A percentile compares a stretch with the other conserved stretches of the same genome.
Evolutionary conservation across 306 rosid species (phyloP).

Genomic region (Glycyrrhiza uralensis): DNA sequence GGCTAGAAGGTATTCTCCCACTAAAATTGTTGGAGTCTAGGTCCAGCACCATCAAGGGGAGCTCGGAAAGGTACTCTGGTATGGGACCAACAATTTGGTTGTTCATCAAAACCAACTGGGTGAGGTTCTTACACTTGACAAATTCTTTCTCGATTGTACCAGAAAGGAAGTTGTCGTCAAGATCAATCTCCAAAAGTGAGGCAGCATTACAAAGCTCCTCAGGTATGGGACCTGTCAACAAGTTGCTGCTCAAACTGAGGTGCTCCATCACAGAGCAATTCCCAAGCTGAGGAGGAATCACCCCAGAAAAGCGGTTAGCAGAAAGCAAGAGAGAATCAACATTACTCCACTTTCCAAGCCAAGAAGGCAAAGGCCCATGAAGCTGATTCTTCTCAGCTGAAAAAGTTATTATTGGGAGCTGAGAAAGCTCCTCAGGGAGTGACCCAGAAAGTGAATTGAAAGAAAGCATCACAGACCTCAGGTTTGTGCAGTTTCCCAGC

Average conservation of each 20-base stretch:
- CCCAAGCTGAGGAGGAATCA: conserved; percentile 85
- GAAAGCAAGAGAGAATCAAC: conserved; percentile 62
- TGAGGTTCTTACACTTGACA: conserved; percentile 62
- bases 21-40: conserved; percentile 86
- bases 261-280: conserved; percentile 64
- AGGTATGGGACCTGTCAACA: conserved; percentile 67
- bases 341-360: conserved; percentile 77
- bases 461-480: conserved; percentile 67
- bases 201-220: conserved; percentile 74
- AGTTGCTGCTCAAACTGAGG: conserved; percentile 72
- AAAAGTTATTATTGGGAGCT: conserved; percentile 63
- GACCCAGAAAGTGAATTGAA: conserved; percentile 79
- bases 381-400: conserved; percentile 85
- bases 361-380: conserved; percentile 74
- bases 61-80: conserved; percentile 73
- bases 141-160: conserved; percentile 66
- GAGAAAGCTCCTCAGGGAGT: conserved; percentile 81
- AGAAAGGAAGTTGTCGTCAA: conserved; percentile 59
- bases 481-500: conserved; percentile 66
- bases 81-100: conserved; percentile 73
- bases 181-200: conserved; percentile 68
- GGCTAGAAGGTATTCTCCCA: conserved; percentile 54
- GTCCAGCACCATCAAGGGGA: conserved; percentile 75
- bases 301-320: conserved; percentile 59
- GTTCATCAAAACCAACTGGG: conserved; percentile 59